Evolutionary conservation across 2,329 filamentous ascomycete genomes (phyloP), one percentile per base, ranked within the genome.

Genomic region (Lasiodiplodia citricola): DNA sequence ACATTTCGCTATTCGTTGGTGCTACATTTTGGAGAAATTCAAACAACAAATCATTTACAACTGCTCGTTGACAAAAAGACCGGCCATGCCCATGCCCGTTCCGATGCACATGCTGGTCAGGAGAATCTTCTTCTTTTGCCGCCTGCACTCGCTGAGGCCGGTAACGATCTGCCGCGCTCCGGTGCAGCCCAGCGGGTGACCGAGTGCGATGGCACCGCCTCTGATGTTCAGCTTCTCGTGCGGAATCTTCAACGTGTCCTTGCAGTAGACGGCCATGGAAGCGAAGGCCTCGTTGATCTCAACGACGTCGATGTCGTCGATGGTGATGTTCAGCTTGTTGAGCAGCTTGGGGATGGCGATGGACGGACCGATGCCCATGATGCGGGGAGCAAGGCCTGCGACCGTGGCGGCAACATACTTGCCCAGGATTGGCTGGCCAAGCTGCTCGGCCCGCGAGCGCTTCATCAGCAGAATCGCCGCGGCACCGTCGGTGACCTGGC

Each of bases 221-320:
- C 91, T 86, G 31, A 90, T 87, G 83, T 96, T 96, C 86, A 96
- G 87, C 88, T 94, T 95, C 75, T 86, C 80, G 80, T 87, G 87
- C 77, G 92, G 90, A 63, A 95, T 83, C 72, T 88, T 88, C 63
- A 96, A 86, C 72, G 78, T 82, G 69, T 85, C 80, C 4, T 92
- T 83, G 83, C 94, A 97, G 87, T 97, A 98, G 37, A 97, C 94
- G 1, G 93, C 94, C 96, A 98, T 98, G 65, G 92, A 96, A 25
- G 94, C 95, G 76, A 99, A 99, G 1, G 96, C 96, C 87, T 99
- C 96, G 84, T 99, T 99, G 78, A 99, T 83, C 87, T 98, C 96
- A 74, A 95, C 86, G 44, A 98, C 87, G 77, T 99, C 96, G 71
- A 96, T 88, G 75, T 98, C 96, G 69, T 91, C 87, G 66, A 97